Percentiles rank a stretch among this genome's conserved stretches.
Evolutionary conservation across 1,284 basidiomycete genomes (phyloP).

Genomic region (Coniferiporia weirii): DNA sequence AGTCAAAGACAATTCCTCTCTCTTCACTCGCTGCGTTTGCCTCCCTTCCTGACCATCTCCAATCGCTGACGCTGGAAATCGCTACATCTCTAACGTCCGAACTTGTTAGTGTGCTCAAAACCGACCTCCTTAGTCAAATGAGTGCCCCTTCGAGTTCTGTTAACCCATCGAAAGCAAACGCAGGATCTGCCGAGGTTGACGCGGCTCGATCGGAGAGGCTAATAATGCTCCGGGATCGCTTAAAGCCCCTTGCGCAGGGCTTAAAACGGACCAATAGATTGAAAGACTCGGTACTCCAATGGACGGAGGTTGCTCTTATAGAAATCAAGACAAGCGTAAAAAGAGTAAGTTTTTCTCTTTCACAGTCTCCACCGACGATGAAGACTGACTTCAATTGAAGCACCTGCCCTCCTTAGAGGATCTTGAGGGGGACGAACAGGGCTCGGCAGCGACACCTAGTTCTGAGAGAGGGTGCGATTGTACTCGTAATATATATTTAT

Average conservation of each 20-base stretch:
- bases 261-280: constrained; percentile 72
- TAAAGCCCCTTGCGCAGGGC: constrained; percentile 71
- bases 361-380: constrained; percentile 13
- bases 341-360: constrained; percentile 37
- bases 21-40: constrained; percentile 67
- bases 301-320: constrained; percentile 70
- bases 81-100: constrained; percentile 75
- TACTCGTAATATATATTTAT: constrained; percentile 20
- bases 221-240: constrained; percentile 48
- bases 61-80: constrained; percentile 64
- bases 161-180: background rate
- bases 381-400: constrained; percentile 29
- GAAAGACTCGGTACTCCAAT: constrained; percentile 65
- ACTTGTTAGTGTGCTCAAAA: constrained; percentile 63
- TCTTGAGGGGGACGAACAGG: constrained; percentile 45
- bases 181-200: background rate
- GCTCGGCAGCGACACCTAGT: constrained; percentile 29
- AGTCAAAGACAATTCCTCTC: constrained; percentile 37
- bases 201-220: constrained; percentile 2
- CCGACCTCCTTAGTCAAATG: constrained; percentile 59
- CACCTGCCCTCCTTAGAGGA: constrained; percentile 51
- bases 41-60: constrained; percentile 65
- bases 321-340: constrained; percentile 62
- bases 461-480: constrained; percentile 32
- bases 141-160: constrained; percentile 21